Evolutionary conservation across 495 filamentous ascomycete genomes (phyloP).

Genomic region (Cercophora sp.): DNA sequence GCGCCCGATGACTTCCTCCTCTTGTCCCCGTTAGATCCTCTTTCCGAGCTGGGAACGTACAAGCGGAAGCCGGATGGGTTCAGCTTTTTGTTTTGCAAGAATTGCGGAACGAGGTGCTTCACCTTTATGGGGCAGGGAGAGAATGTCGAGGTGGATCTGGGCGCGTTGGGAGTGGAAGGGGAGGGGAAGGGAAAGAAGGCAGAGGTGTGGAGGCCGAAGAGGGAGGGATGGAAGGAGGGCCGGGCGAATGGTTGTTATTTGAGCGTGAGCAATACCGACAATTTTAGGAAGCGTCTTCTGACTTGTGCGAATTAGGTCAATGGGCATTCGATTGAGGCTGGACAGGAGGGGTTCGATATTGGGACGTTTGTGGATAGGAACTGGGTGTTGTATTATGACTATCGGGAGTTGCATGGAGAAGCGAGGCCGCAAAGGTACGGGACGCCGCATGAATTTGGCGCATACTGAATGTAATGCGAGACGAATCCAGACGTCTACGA

Average conservation of each 20-base stretch:
- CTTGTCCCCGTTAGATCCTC: constrained; percentile 26
- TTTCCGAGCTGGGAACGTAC: constrained; percentile 24
- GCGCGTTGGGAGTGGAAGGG: not conserved
- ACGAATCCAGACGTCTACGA: no score
- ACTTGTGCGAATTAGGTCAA: no score
- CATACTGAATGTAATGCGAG: constrained; percentile 1
- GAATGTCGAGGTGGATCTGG: constrained; percentile 10
- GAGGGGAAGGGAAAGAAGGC: constrained; percentile 13
- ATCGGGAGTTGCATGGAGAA: constrained; percentile 1
- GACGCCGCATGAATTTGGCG: constrained; percentile 3
- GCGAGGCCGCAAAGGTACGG: not conserved
- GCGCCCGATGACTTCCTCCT: constrained; percentile 31
- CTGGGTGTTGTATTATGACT: constrained; percentile 27
- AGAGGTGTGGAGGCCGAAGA: constrained; percentile 27
- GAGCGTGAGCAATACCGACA: no score
- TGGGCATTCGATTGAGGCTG: constrained; percentile 25
- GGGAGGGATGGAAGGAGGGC: constrained; percentile 18
- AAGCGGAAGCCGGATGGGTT: constrained; percentile 18
- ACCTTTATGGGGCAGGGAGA: constrained; percentile 17
- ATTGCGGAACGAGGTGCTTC: constrained; percentile 32
- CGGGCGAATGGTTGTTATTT: constrained; percentile 14
- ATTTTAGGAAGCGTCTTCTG: no score
- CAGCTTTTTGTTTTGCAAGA: constrained; percentile 31
- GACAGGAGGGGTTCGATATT: constrained; percentile 27
- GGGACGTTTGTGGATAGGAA: constrained; percentile 23